Conservation (phyloP, 2,329 filamentous ascomycete species). For the Magnaporthiopsis incrustans region DNA sequence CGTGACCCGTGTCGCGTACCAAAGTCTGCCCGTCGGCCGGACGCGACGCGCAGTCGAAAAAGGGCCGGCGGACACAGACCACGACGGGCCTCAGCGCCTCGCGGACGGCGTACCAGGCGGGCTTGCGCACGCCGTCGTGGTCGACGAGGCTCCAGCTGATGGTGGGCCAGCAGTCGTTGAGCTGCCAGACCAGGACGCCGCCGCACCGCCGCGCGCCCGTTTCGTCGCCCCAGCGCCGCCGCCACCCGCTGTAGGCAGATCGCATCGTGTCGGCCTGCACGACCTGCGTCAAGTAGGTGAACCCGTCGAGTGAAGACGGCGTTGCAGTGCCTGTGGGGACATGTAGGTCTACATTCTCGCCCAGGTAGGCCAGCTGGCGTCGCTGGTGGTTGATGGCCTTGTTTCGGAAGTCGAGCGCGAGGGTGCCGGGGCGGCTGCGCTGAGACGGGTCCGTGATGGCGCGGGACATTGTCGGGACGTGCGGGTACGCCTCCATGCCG, state of each 20-base stretch:
- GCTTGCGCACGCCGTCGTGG: constrained; percentile 56
- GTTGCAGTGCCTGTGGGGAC: not conserved
- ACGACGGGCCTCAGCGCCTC: constrained; percentile 52
- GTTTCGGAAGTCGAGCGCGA: constrained; percentile 71
- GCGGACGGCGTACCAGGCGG: constrained; percentile 38
- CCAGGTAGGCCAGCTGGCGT: constrained; percentile 61
- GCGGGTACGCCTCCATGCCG: constrained; percentile 73
- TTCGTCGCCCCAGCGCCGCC: constrained; percentile 47
- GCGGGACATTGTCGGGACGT: constrained; percentile 59
- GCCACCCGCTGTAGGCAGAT: constrained; percentile 42
- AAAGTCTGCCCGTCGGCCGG: constrained; percentile 12
- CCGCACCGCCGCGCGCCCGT: constrained; percentile 36
- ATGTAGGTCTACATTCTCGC: constrained; percentile 55
- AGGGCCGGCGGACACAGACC: constrained; percentile 43
- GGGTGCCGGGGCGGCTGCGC: constrained; percentile 54
- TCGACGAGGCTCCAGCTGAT: constrained; percentile 60
- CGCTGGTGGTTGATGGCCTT: constrained; percentile 69
- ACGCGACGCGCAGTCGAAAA: constrained; percentile 32
- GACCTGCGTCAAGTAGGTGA: constrained; percentile 46
- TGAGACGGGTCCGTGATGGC: constrained; percentile 50
- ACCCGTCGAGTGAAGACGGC: constrained; percentile 23
- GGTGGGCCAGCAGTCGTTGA: constrained; percentile 64
- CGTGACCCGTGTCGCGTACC: constrained; percentile 26
- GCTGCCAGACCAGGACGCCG: constrained; percentile 59
- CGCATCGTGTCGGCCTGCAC: constrained; percentile 42